Conservation (phyloP, 164 flowering plant species). For the Liquidambar formosana region DNA sequence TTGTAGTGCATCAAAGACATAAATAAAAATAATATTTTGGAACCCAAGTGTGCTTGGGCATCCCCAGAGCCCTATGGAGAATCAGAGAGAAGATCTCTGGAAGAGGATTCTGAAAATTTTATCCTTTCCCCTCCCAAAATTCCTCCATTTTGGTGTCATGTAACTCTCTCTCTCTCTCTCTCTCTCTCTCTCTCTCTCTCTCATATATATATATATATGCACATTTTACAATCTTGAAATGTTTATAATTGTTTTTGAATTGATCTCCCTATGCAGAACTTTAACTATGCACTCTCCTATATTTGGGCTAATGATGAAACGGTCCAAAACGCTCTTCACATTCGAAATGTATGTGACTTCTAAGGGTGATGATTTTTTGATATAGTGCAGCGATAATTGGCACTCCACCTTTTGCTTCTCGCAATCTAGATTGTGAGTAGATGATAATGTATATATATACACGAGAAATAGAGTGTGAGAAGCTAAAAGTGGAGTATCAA, state of each 20-base stretch:
- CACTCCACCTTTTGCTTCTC: too few species aligned
- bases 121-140: background rate
- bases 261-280: conserved; percentile 12
- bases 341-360: conserved; percentile 3
- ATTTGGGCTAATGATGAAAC: conserved; percentile 27
- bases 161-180: background rate
- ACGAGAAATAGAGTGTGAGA: too few species aligned
- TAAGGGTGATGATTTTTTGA: too few species aligned
- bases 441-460: too few species aligned
- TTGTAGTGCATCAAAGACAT: conserved; percentile 17
- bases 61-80: conserved; percentile 4
- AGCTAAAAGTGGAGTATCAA: too few species aligned
- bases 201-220: background rate
- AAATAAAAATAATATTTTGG: conserved; percentile 17
- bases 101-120: background rate
- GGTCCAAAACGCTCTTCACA: conserved; percentile 14
- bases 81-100: conserved; percentile 9
- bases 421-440: too few species aligned
- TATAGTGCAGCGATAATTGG: too few species aligned
- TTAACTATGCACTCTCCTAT: conserved; percentile 14
- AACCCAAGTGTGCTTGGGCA: conserved; percentile 22
- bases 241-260: too few species aligned
- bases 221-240: too few species aligned
- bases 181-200: background rate
- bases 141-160: conserved; percentile 16